Evolutionary conservation across 176 grass and related monocot species (phyloP).

Genomic region (Raddia distichophylla): DNA sequence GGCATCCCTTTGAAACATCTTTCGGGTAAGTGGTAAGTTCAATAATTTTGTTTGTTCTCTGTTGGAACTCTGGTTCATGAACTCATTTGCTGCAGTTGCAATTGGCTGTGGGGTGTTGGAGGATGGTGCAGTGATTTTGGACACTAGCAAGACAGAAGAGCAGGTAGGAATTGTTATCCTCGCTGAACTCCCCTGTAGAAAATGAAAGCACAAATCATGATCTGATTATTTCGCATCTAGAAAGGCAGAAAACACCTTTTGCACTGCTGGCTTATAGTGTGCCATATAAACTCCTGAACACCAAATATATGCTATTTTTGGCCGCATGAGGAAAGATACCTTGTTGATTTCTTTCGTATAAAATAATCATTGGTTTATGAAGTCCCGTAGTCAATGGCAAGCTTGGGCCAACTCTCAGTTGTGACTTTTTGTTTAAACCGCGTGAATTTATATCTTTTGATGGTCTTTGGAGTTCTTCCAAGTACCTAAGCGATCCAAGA

Average conservation of each 20-base stretch:
- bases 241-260: background rate
- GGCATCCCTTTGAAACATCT: constrained; percentile 85
- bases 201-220: background rate
- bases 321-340: background rate
- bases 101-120: constrained; percentile 81
- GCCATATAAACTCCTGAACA: background rate
- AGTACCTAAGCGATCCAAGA: background rate
- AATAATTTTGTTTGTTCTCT: constrained; percentile 4
- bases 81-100: constrained; percentile 64
- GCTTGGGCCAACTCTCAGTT: background rate
- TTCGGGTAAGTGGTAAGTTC: constrained; percentile 84
- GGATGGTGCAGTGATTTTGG: constrained; percentile 68
- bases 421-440: background rate
- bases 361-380: background rate
- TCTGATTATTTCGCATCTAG: background rate
- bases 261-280: background rate
- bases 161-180: constrained; percentile 45
- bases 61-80: constrained; percentile 8
- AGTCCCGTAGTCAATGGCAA: background rate
- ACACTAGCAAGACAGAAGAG: constrained; percentile 80
- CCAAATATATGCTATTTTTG: background rate
- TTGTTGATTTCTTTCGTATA: background rate
- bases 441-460: background rate
- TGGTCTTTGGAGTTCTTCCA: background rate
- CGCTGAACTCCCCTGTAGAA: background rate